A percentile compares a stretch with the other conserved stretches of the same genome.
Evolutionary conservation across 192 early-diverging fungal genomes (phyloP).

Genomic region (Backusella parvicylindrica): DNA sequence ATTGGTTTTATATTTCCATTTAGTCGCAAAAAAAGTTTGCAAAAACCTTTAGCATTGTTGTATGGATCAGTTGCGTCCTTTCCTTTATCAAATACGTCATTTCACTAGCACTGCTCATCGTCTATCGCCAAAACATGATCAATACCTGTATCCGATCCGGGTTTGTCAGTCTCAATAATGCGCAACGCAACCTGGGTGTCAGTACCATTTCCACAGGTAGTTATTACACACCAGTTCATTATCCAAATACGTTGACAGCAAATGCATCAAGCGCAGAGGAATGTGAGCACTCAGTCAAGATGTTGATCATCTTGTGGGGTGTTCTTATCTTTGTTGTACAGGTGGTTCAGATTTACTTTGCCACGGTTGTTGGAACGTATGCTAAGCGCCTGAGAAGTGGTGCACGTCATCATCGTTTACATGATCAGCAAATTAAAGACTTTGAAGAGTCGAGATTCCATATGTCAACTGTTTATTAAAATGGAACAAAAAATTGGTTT

Average conservation of each 20-base stretch:
- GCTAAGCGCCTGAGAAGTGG: slow-evolving; percentile 26
- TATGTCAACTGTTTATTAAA: slow-evolving; percentile 37
- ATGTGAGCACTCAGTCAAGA: slow-evolving; percentile 6
- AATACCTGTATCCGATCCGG: slow-evolving; percentile 14
- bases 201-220: slow-evolving; percentile 4
- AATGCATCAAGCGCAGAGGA: not conserved
- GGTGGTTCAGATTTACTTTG: slow-evolving; percentile 34
- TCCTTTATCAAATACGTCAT: slow-evolving; percentile 17
- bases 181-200: not conserved
- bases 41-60: slow-evolving; percentile 14
- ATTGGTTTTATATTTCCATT: not conserved
- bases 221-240: slow-evolving; percentile 16
- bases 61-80: slow-evolving; percentile 17
- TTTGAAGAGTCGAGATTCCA: slow-evolving; percentile 37
- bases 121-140: slow-evolving; percentile 21
- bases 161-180: slow-evolving; percentile 11
- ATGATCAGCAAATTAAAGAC: slow-evolving; percentile 42
- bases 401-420: slow-evolving; percentile 37
- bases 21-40: slow-evolving; percentile 19
- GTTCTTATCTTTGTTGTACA: slow-evolving; percentile 19
- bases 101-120: slow-evolving; percentile 9
- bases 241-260: slow-evolving; percentile 21
- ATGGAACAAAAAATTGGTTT: not conserved
- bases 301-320: slow-evolving; percentile 19
- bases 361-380: slow-evolving; percentile 29